Percentiles rank a stretch among this genome's conserved stretches.
phyloP scores from a whole-genome alignment of 2,329 filamentous ascomycete species.

The Calonectria hawksworthii region DNA sequence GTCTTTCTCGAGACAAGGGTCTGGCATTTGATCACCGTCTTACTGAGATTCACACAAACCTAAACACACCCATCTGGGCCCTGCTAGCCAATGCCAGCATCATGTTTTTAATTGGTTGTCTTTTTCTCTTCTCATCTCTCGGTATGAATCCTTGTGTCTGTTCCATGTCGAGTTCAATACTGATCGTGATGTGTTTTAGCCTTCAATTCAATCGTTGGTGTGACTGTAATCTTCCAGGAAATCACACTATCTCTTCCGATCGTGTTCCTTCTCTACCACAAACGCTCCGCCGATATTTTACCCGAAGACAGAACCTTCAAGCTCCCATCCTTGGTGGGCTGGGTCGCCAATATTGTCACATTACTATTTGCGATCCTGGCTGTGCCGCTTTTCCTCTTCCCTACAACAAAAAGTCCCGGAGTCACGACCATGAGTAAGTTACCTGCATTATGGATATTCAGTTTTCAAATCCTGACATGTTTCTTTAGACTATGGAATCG shows the following conservation, averaged over 20 bases:
- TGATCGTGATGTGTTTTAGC: neutral
- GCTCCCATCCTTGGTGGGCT: neutral
- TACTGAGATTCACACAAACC: too few relatives aligned
- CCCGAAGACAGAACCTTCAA: neutral
- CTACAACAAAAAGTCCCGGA: neutral
- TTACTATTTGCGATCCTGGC: neutral
- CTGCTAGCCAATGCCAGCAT: neutral
- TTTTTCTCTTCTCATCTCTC: neutral
- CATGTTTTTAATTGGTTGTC: slow-evolving; percentile 10
- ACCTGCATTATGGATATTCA: neutral
- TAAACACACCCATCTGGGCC: neutral
- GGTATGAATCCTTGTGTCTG: neutral
- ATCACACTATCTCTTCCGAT: neutral
- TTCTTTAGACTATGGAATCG: neutral
- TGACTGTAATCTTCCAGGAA: neutral
- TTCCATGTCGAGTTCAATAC: neutral
- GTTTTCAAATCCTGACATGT: neutral
- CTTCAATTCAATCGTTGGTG: neutral
- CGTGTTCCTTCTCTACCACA: neutral
- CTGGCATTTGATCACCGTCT: too few relatives aligned
- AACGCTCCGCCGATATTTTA: neutral
- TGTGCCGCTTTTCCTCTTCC: slow-evolving; percentile 3
- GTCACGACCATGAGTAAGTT: slow-evolving; percentile 8
- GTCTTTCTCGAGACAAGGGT: slow-evolving; percentile 1
- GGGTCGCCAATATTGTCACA: neutral